Conservation (phyloP, 306 rosid genomes). For the Luffa acutangula region DNA sequence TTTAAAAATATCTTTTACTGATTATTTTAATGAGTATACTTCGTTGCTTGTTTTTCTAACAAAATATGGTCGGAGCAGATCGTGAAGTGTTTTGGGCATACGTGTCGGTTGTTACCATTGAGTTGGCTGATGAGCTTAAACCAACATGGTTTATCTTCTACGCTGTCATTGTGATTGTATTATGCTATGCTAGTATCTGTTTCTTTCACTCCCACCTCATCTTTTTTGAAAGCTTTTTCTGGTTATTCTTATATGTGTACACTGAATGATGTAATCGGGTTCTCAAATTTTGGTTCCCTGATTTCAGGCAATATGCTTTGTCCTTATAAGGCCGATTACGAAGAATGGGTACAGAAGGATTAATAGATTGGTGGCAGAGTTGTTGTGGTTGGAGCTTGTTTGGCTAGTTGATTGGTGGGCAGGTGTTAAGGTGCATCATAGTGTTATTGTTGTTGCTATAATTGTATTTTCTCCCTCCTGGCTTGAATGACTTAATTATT, state of each 20-base stretch:
- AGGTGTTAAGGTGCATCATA: conserved; percentile 6
- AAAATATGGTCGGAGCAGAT: not conserved
- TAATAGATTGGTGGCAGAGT: conserved; percentile 13
- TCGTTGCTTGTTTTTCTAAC: not conserved
- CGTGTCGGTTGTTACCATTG: not conserved
- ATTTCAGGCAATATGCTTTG: conserved; percentile 13
- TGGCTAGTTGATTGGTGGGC: conserved; percentile 21
- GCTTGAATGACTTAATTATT: not conserved
- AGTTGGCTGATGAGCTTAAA: not conserved
- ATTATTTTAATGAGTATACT: not conserved
- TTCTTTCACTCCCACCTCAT: not conserved
- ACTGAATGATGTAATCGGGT: not conserved
- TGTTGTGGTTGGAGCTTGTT: conserved; percentile 17
- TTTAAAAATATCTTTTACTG: not conserved
- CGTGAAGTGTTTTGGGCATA: not conserved
- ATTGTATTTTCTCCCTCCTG: not conserved
- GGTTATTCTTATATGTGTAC: not conserved
- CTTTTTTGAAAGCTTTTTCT: not conserved
- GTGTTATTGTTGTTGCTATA: not conserved
- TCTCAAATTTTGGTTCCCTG: not conserved
- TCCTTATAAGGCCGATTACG: conserved; percentile 11
- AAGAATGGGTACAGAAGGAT: conserved; percentile 12
- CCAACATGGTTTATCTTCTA: not conserved
- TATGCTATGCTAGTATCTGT: not conserved
- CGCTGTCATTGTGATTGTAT: not conserved